Evolutionary conservation across 768 basidiomycete genomes (phyloP).

Genomic region (Phanerochaete sordida): DNA sequence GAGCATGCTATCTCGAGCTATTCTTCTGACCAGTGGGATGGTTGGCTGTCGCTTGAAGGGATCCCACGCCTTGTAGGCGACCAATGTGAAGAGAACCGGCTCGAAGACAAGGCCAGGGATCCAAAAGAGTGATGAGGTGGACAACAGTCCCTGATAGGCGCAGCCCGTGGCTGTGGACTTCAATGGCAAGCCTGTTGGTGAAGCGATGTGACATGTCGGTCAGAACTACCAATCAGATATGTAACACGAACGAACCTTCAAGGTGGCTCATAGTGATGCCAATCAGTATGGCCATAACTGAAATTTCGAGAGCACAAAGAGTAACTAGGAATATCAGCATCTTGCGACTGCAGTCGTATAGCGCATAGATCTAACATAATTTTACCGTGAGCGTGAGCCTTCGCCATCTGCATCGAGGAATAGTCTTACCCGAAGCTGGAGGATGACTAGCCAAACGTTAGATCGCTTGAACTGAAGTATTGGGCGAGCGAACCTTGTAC

Average conservation of each 20-base stretch:
- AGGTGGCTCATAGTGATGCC: slow-evolving; percentile 12
- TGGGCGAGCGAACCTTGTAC: no score
- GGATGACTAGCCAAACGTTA: slow-evolving; percentile 2
- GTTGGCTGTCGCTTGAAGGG: neutral
- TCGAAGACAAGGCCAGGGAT: slow-evolving; percentile 22
- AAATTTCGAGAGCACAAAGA: slow-evolving; percentile 4
- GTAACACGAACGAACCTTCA: slow-evolving; percentile 1
- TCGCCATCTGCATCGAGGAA: neutral
- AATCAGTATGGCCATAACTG: slow-evolving; percentile 10
- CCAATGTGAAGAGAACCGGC: slow-evolving; percentile 22
- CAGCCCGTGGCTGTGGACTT: slow-evolving; percentile 21
- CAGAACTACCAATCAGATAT: neutral
- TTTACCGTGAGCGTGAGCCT: neutral
- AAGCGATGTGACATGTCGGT: neutral
- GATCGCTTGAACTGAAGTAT: no score
- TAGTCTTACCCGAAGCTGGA: slow-evolving; percentile 13
- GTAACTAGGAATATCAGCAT: slow-evolving; percentile 8
- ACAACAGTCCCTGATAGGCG: slow-evolving; percentile 17
- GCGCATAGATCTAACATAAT: slow-evolving; percentile 18
- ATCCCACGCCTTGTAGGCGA: slow-evolving; percentile 17
- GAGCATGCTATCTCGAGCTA: slow-evolving; percentile 13
- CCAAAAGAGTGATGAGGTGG: slow-evolving; percentile 22
- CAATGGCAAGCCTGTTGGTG: slow-evolving; percentile 18
- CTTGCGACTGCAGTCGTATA: slow-evolving; percentile 10
- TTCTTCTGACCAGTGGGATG: slow-evolving; percentile 3